Conservation (phyloP, 257 asterid genomes). For the Solanum medicagineum region DNA sequence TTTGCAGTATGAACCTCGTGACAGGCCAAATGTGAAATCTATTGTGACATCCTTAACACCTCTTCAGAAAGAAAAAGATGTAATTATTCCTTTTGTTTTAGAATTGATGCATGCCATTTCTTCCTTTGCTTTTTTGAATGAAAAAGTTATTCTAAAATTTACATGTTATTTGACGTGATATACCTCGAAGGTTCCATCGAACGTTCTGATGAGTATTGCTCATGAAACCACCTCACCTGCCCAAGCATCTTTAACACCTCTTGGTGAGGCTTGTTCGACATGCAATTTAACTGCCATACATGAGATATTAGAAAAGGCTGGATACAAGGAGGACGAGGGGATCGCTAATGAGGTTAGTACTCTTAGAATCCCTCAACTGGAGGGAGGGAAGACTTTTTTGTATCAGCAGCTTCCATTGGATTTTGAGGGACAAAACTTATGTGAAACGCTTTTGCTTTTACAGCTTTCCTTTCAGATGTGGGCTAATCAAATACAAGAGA, state of each 20-base stretch:
- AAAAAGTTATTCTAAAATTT: not conserved
- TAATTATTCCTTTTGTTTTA: not conserved
- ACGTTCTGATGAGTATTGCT: conserved; percentile 24
- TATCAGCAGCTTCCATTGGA: not conserved
- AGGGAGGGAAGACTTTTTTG: not conserved
- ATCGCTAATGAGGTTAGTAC: conserved; percentile 27
- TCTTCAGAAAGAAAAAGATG: conserved; percentile 31
- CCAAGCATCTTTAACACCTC: conserved; percentile 19
- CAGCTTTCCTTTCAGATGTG: conserved; percentile 45
- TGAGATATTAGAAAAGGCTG: conserved; percentile 27
- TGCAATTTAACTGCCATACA: conserved; percentile 33
- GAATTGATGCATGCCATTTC: not conserved
- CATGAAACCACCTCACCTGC: conserved; percentile 15
- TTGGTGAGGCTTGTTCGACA: conserved; percentile 38
- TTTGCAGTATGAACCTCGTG: conserved; percentile 36
- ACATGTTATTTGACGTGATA: not conserved
- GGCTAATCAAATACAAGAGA: conserved; percentile 33
- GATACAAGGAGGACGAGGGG: conserved; percentile 39
- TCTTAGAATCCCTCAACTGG: not conserved
- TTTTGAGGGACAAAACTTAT: not conserved
- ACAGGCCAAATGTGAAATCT: conserved; percentile 29
- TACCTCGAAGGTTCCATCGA: conserved; percentile 28
- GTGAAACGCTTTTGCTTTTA: conserved; percentile 1
- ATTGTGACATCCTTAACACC: conserved; percentile 24
- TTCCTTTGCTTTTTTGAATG: not conserved